Evolutionary conservation across 495 filamentous ascomycete species (phyloP), one percentile per base, ranked within the genome.

Genomic region (Neurospora tetrasperma): DNA sequence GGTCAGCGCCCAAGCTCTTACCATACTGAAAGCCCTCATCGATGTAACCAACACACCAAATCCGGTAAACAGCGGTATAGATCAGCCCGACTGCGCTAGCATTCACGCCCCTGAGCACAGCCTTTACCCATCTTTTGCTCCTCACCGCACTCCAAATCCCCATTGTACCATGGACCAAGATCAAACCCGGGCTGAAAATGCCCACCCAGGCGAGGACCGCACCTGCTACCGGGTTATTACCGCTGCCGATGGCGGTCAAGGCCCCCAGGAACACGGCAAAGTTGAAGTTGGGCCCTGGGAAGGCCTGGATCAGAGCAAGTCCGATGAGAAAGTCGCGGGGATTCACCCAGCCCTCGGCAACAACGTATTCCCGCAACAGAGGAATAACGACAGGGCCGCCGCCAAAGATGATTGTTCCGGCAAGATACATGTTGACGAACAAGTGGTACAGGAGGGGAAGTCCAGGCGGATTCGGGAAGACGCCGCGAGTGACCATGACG

Each of bases 261-360:
- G 86, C 81, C 35, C 93, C 92, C 14, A 95, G 85, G 75, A 90
- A 95, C 16, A 95, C 91, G 4, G 90, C 92, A 76, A 95, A 94
- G 79, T 95, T 96, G 87, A 95, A 94, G 79, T 96, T 95, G 0
- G 93, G 93, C 0, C 93, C 93, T 0, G 92, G 93, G 76, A 95
- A 94, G 3, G 92, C 89, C 79, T 96, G 93, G 73, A 93, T 93
- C 72, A 95, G 84, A 12, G 93, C 93, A 0, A 96, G 88, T 23
- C 93, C 93, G 74, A 96, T 88, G 40, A 95, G 85, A 79, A 96
- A 95, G 81, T 96, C 91, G 5, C 93, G 86, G 1, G 90, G 83
- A 4, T 88, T 88, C 12, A 95, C 92, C 93, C 92, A 95, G 68
- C 91, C 91, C 41, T 90, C 88, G n/a, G 85, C 84, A 5, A 95